Conservation (phyloP, 2,329 filamentous ascomycete species). For the Aureobasidium sp. region DNA sequence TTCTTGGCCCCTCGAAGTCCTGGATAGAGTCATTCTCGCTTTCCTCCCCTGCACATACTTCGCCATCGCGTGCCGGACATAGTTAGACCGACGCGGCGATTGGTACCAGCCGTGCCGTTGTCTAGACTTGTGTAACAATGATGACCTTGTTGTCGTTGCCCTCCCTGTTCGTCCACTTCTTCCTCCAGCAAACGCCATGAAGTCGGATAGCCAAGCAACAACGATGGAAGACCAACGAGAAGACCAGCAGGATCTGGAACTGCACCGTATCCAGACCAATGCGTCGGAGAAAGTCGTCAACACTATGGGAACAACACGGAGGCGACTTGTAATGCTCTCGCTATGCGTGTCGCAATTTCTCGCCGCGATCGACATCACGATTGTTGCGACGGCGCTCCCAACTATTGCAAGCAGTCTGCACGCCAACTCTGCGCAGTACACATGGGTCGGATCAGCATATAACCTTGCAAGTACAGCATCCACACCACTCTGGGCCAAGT, state of each 20-base stretch:
- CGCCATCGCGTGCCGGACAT: not conserved
- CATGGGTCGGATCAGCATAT: constrained; percentile 42
- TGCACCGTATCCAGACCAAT: not conserved
- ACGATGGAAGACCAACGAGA: not conserved
- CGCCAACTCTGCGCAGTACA: constrained; percentile 57
- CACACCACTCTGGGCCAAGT: constrained; percentile 10
- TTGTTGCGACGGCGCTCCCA: constrained; percentile 18
- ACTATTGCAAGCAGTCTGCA: constrained; percentile 50
- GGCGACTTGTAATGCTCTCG: constrained; percentile 8
- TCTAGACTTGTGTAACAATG: not conserved
- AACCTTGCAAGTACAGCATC: constrained; percentile 10
- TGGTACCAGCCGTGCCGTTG: not conserved
- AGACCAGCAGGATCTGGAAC: constrained; percentile 4
- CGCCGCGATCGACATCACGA: constrained; percentile 24
- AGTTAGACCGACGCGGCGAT: not conserved
- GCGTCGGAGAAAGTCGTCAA: not conserved
- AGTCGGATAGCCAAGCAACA: not conserved
- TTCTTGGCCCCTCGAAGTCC: not conserved
- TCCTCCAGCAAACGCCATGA: not conserved
- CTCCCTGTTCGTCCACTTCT: not conserved
- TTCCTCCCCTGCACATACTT: not conserved
- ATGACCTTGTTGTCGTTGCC: constrained; percentile 9
- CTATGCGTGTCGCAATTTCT: constrained; percentile 12
- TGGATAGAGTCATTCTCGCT: not conserved
- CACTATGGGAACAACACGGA: not conserved